Evolutionary conservation across 106 monocot species (phyloP).

Genomic region (Acorus calamus): DNA sequence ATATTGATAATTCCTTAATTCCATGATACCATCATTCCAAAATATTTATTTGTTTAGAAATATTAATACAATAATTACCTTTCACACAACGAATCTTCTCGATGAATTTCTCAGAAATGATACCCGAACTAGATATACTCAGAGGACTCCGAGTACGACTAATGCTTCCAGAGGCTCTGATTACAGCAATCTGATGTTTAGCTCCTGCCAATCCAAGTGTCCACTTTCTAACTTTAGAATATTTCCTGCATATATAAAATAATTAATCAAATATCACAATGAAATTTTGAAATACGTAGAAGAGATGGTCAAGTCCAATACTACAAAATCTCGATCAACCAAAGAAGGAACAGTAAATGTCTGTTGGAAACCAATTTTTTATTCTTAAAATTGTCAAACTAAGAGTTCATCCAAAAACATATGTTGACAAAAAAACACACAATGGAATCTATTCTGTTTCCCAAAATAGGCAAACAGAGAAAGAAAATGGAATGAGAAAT

Average conservation of each 20-base stretch:
- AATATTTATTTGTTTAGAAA: neutral
- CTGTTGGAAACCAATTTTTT: too few species aligned
- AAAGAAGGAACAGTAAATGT: too few species aligned
- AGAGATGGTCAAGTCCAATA: too few species aligned
- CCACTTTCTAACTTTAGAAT: slow-evolving; percentile 80
- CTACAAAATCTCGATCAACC: too few species aligned
- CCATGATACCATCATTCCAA: neutral
- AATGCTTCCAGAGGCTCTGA: slow-evolving; percentile 87
- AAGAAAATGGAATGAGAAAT: too few species aligned
- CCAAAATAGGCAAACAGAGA: too few species aligned
- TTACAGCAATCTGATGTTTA: slow-evolving; percentile 65
- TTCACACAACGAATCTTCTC: slow-evolving; percentile 73
- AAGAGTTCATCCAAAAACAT: too few species aligned
- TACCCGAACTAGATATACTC: slow-evolving; percentile 56
- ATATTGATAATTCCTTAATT: neutral
- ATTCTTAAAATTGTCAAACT: too few species aligned
- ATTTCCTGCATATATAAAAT: slow-evolving; percentile 40
- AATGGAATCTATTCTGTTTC: too few species aligned
- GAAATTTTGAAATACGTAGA: too few species aligned
- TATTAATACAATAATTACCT: slow-evolving; percentile 34
- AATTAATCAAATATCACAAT: neutral
- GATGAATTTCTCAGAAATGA: slow-evolving; percentile 69
- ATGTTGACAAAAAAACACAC: too few species aligned
- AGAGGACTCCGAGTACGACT: slow-evolving; percentile 48
- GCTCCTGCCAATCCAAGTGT: slow-evolving; percentile 77